Base-by-base conservation (phyloP, 2,329 filamentous ascomycete species). In the Penicillium sp. region DNA sequence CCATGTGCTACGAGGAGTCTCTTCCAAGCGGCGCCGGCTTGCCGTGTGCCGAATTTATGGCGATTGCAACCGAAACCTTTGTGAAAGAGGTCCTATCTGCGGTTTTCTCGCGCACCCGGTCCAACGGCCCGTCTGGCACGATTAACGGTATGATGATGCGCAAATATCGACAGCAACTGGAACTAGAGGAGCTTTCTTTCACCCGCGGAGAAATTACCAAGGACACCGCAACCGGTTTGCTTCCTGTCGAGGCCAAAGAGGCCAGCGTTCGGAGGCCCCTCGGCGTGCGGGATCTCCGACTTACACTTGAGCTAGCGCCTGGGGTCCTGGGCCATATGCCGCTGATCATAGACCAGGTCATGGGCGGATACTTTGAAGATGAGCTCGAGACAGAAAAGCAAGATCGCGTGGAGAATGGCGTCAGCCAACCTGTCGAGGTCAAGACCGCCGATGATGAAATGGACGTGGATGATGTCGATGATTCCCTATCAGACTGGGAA, bases 241-340 rank as follows among this genome's bases (percentile, higher is more conserved):
- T 96, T 4, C 91, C 90, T 0, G 71, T 89, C 23, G 89, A 96
- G 64, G 80, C 86, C 3, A 88, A 86, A 59, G 83, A 84, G 37
- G 83, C 85, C 11, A 79, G 79, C 39, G 80, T 84, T 53, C 76
- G 88, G 26, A 78, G 81, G 4, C 80, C 86, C 1, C 67, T 96
- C 1, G 82, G 82, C 10, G 84, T 91, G 69, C 80, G 83, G 13
- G 91, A 96, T 62, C 66, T 96, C 33, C 78, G 85, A 25, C 71
- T 95, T 3, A 81, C 87, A 1, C 64, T 94, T 11, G 80, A 86
- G 43, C 76, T 95, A 49, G 82, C 84, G 9, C 86, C 93, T 38
- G 80, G 78, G 17, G 83, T 86, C 43, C 75, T 94, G 48, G 81
- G 82, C 7, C 81, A 87, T 45, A 90, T 93, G 68, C 87, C 87